A percentile compares a stretch with the other conserved stretches of the same genome.
These are phyloP conservation scores for Saccharomycopsis selenospora DNA, from an alignment of 805 yeast genomes.

Conservation along the genomic window DNA sequence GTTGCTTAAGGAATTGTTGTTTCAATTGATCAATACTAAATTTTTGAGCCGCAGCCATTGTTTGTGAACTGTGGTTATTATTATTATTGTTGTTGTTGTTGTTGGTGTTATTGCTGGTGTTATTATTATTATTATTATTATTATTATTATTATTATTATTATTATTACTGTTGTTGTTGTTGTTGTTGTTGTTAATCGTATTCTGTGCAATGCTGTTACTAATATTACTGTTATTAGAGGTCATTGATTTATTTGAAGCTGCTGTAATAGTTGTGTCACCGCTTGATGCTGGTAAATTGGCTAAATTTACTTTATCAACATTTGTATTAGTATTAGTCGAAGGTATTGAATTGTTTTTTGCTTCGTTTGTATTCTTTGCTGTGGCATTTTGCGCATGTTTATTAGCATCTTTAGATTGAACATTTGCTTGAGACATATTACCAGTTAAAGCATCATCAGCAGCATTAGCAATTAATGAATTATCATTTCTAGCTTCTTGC, in stretches of 20 bases:
- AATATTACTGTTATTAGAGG: not conserved
- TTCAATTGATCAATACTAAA: not conserved
- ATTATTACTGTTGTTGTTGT: not conserved
- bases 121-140: not conserved
- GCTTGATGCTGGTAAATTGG: not conserved
- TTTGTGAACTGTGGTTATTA: not conserved
- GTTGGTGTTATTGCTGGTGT: not conserved
- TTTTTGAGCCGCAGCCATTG: not conserved
- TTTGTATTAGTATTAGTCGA: no score
- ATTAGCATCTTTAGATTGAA: not conserved
- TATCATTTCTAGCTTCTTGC: not conserved
- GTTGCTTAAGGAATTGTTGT: conserved; percentile 1
- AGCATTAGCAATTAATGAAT: not conserved
- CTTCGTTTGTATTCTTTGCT: not conserved
- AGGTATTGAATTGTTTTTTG: not conserved
- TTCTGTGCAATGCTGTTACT: not conserved
- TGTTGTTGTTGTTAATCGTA: no score
- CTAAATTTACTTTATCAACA: no score
- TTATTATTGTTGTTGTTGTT: not conserved
- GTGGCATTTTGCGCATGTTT: not conserved
- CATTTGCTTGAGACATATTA: no score
- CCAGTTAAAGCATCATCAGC: not conserved
- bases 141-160: not conserved
- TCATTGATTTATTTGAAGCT: not conserved
- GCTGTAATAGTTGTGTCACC: not conserved